Base-by-base conservation (phyloP, 495 filamentous ascomycete genomes). In the Podospora pseudopauciseta region DNA sequence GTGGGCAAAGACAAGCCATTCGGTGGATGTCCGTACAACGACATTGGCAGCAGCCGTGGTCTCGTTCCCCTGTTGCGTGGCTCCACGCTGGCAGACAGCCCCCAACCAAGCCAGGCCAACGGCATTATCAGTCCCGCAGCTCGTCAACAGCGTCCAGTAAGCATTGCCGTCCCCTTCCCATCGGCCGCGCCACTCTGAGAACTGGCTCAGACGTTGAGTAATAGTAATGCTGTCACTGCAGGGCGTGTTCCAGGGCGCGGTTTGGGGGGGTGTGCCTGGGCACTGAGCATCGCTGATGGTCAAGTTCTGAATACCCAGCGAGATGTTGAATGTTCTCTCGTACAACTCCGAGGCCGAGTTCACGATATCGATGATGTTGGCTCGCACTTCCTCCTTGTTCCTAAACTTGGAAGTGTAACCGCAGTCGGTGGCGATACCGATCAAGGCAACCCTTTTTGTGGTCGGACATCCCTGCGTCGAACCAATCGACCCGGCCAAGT, bases 1-100 rank as follows among this genome's bases (percentile, higher is more conserved):
- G 73, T 99, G 95, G 68, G 95, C 94, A 79, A 98, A 93, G 63
- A 99, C 91, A 76, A 97, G 92, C 96, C 96, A 99, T 71, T 96
- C 92, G 23, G 87, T 90, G 13, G 86, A 81, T 2, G 92, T 97
- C 61, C 88, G 87, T 19, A 93, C 90, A 20, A 99, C 93, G 27
- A 99, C 92, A 76, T 97, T 97, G 57, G 95, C 90, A 23, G 92
- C 91, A 20, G 88, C 89, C 59, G 96, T 89, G 2, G 87, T 88
- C 75, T 91, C 90, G 62, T 84, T 83, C 11, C 71, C 76, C 7
- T 77, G 76, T 13, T 76, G 75, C 39, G 77, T 75, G 1, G 89
- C 80, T 19, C 86, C 89, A 34, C 81, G 78, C 20, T 90, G 84
- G 78, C 95, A 98, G 26, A 94, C 84, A 73, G 94, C 92, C 49